phyloP scores from a whole-genome alignment of 768 basidiomycete species.

The Psilocybe sp. region DNA sequence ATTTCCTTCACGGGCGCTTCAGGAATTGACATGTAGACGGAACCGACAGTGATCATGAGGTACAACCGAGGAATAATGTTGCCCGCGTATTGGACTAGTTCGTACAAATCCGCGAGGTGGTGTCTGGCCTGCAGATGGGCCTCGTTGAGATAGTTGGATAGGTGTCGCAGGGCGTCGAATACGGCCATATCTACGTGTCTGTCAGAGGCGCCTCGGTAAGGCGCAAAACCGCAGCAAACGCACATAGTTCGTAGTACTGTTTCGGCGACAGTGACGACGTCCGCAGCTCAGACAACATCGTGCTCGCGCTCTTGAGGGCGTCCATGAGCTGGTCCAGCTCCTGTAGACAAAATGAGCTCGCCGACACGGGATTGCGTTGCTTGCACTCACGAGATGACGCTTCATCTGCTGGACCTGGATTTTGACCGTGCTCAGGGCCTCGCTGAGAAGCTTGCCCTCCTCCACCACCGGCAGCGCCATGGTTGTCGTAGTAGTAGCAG shows the following conservation, averaged over 20 bases:
- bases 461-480: conserved; percentile 53
- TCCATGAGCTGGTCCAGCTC: conserved; percentile 98
- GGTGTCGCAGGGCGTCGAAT: conserved; percentile 92
- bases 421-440: conserved; percentile 83
- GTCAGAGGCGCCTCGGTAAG: background rate
- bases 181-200: conserved; percentile 85
- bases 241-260: conserved; percentile 98
- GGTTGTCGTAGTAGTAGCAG: conserved; percentile 19
- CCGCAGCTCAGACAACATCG: conserved; percentile 95
- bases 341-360: conserved; percentile 36
- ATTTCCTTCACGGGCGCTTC: conserved; percentile 98
- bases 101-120: conserved; percentile 97
- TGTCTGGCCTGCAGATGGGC: conserved; percentile 90
- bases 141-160: conserved; percentile 95
- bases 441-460: conserved; percentile 82
- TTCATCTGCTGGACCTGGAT: conserved; percentile 95
- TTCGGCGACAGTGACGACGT: conserved; percentile 93
- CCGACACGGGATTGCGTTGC: conserved; percentile 2
- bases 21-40: conserved; percentile 97
- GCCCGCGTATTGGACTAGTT: conserved; percentile 98
- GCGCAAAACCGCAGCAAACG: conserved; percentile 24
- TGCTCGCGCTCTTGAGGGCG: conserved; percentile 92
- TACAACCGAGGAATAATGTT: conserved; percentile 93
- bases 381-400: conserved; percentile 72
- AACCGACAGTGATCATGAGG: conserved; percentile 99